phyloP scores from a whole-genome alignment of 495 filamentous ascomycete species.

The Darksidea phi region DNA sequence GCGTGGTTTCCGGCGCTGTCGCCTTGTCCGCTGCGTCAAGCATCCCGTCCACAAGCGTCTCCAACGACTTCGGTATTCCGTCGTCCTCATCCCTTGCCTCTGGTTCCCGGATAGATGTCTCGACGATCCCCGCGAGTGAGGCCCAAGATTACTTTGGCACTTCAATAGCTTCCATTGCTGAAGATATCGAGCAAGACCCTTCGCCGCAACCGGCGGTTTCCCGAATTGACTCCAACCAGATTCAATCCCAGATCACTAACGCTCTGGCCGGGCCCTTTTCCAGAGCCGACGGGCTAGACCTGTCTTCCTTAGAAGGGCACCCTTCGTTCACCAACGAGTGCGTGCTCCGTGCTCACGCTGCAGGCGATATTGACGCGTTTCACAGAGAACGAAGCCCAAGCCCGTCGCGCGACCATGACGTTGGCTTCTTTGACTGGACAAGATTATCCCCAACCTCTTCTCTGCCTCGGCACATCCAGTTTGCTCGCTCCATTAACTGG shows the following conservation, averaged over 20 bases:
- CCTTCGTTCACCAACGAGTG: constrained; percentile 38
- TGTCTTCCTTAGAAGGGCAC: constrained; percentile 18
- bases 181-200: constrained; percentile 4
- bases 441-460: constrained; percentile 56
- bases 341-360: constrained; percentile 37
- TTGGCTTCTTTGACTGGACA: constrained; percentile 66
- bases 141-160: constrained; percentile 52
- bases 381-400: constrained; percentile 17
- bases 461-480: constrained; percentile 62
- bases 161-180: constrained; percentile 19
- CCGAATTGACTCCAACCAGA: not conserved
- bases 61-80: constrained; percentile 19
- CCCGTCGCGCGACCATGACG: constrained; percentile 18
- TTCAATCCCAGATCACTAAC: not conserved
- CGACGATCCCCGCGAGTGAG: constrained; percentile 29
- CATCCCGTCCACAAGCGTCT: constrained; percentile 27
- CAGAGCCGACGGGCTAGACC: constrained; percentile 10
- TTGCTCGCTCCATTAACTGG: constrained; percentile 66
- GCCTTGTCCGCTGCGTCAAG: constrained; percentile 11
- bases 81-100: constrained; percentile 11
- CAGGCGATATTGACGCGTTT: constrained; percentile 44
- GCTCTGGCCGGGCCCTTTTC: not conserved
- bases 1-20: constrained; percentile 55
- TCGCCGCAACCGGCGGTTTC: not conserved
- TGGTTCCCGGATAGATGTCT: not conserved